phyloP scores from a whole-genome alignment of 352 stramenopile species.

The Blastocystis sp. region DNA sequence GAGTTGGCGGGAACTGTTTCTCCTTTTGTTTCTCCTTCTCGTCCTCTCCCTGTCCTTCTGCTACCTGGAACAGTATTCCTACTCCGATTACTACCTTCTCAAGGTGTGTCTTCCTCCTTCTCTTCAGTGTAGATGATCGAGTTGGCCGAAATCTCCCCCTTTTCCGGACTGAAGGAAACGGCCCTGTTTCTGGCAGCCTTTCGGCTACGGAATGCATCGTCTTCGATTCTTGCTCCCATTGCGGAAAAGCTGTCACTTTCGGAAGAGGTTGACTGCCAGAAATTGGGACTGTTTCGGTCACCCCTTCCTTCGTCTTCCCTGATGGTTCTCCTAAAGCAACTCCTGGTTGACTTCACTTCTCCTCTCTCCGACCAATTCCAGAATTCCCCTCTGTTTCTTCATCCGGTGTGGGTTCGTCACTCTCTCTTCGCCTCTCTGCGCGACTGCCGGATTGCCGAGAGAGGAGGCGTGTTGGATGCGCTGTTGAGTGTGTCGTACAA shows the following conservation, averaged over 20 bases:
- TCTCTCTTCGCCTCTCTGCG: not conserved
- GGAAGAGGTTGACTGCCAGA: not conserved
- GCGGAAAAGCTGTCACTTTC: conserved; percentile 1
- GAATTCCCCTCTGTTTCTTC: not conserved
- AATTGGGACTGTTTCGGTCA: not conserved
- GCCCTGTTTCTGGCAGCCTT: not conserved
- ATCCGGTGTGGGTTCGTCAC: not conserved
- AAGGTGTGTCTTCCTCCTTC: not conserved
- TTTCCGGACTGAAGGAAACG: conserved; percentile 14
- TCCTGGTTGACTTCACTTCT: not conserved
- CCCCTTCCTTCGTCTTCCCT: not conserved
- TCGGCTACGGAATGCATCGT: not conserved
- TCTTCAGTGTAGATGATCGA: conserved; percentile 1
- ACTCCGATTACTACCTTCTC: conserved; percentile 32
- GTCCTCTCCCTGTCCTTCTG: conserved; percentile 22
- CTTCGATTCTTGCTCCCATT: not conserved
- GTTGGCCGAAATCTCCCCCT: conserved; percentile 2
- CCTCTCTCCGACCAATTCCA: not conserved
- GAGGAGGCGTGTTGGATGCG: not conserved
- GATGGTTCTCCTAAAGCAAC: not conserved
- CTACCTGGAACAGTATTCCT: conserved; percentile 59
- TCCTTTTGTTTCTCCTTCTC: not conserved
- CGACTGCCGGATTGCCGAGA: not conserved
- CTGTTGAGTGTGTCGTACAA: not conserved
- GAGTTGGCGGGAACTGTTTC: conserved; percentile 21